These are phyloP conservation scores for Thuja plicata DNA, from an alignment of 83 land plant species.

Conservation along the genomic window DNA sequence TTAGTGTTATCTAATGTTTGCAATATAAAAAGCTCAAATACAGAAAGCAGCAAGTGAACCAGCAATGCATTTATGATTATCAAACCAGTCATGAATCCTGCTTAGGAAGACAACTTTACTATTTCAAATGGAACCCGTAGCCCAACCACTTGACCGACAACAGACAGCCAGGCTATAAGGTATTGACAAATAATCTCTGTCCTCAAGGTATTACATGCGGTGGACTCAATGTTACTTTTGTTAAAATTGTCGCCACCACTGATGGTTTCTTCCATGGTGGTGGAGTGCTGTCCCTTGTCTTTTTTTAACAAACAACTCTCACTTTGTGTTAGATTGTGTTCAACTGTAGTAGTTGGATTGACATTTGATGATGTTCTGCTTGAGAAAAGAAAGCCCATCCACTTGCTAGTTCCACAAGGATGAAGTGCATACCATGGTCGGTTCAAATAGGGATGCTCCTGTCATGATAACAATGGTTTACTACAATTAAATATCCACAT, in stretches of 20 bases:
- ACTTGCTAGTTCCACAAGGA: slow-evolving; percentile 67
- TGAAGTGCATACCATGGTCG: slow-evolving; percentile 67
- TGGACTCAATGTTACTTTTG: not conserved
- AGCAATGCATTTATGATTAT: not conserved
- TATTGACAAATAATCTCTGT: slow-evolving; percentile 22
- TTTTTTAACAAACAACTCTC: not conserved
- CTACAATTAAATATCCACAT: not conserved
- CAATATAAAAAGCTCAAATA: not conserved
- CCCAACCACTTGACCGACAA: slow-evolving; percentile 67
- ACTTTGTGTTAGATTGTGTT: not conserved
- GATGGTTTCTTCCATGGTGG: not conserved
- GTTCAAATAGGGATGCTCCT: slow-evolving; percentile 73
- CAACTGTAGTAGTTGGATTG: not conserved
- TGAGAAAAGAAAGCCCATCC: slow-evolving; percentile 55
- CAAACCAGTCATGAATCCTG: not conserved
- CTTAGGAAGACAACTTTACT: slow-evolving; percentile 13
- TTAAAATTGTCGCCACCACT: not conserved
- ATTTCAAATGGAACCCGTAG: slow-evolving; percentile 43
- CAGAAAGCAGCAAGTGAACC: not conserved
- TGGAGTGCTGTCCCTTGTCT: not conserved
- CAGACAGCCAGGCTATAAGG: slow-evolving; percentile 59
- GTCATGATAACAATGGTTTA: slow-evolving; percentile 14
- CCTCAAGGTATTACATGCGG: not conserved
- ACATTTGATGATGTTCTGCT: not conserved
- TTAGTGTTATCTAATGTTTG: not conserved